Conservation (phyloP, 2,329 filamentous ascomycete genomes). For the Fusarium marasasianum region DNA sequence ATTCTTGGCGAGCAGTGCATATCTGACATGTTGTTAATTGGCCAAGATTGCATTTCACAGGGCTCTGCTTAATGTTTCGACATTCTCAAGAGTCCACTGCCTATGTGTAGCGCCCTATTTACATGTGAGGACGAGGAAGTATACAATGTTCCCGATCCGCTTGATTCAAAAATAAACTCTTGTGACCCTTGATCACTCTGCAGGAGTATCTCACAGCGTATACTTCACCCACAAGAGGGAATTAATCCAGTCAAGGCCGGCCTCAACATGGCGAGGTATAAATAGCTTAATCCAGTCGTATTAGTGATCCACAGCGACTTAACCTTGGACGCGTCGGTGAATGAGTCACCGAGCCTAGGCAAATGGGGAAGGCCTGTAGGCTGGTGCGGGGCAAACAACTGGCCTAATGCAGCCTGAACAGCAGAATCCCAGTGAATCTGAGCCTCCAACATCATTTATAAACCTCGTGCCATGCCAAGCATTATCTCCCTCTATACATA, state of each 20-base stretch:
- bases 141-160: rapidly evolving
- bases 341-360: not conserved
- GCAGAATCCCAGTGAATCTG: not conserved
- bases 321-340: not conserved
- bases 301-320: too few species aligned
- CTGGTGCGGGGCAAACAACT: not conserved
- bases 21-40: not conserved
- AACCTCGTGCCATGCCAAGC: not conserved
- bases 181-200: rapidly evolving
- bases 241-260: rapidly evolving
- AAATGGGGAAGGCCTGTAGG: not conserved
- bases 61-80: not conserved
- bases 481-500: too few species aligned
- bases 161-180: rapidly evolving
- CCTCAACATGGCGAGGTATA: not conserved
- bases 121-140: rapidly evolving
- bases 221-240: rapidly evolving
- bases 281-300: too few species aligned
- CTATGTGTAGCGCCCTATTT: rapidly evolving
- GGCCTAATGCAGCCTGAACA: not conserved
- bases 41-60: too few species aligned
- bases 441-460: not conserved
- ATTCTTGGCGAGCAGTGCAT: not conserved
- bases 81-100: not conserved
- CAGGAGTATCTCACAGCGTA: rapidly evolving